phyloP scores from a whole-genome alignment of 1,284 basidiomycete genomes.

The Pterula multifida region DNA sequence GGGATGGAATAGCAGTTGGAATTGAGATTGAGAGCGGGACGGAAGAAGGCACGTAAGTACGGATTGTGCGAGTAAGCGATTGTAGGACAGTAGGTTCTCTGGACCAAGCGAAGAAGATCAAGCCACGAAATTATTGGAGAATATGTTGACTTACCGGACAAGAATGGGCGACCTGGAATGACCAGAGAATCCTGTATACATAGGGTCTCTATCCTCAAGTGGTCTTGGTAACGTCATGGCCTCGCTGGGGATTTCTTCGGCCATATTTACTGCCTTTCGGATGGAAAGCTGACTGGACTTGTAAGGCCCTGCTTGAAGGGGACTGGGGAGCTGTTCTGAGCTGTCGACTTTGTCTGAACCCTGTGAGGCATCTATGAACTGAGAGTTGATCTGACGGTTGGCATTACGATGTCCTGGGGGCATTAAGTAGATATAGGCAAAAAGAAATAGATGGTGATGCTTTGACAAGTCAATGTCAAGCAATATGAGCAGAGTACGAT shows the following conservation, averaged over 20 bases:
- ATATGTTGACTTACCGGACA: not conserved
- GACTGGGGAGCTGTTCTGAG: not conserved
- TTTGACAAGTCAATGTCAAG: constrained; percentile 1
- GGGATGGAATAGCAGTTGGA: constrained; percentile 31
- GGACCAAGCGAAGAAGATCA: no score
- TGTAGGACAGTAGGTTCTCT: constrained; percentile 38
- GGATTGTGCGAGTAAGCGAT: constrained; percentile 36
- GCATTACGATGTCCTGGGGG: not conserved
- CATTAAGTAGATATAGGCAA: not conserved
- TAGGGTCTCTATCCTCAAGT: not conserved
- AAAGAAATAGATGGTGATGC: not conserved
- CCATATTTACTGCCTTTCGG: not conserved
- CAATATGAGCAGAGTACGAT: not conserved
- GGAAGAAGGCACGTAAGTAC: constrained; percentile 39
- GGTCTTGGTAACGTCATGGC: not conserved
- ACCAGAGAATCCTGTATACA: not conserved
- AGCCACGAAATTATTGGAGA: not conserved
- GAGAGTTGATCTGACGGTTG: not conserved
- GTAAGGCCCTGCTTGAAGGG: not conserved
- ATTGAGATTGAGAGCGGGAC: constrained; percentile 24
- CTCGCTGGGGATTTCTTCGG: not conserved
- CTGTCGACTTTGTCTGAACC: not conserved
- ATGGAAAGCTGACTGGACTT: not conserved
- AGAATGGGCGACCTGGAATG: not conserved
- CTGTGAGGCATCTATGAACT: not conserved